Evolutionary conservation across 768 basidiomycete genomes (phyloP).

Genomic region (Tephrocybe sp.): DNA sequence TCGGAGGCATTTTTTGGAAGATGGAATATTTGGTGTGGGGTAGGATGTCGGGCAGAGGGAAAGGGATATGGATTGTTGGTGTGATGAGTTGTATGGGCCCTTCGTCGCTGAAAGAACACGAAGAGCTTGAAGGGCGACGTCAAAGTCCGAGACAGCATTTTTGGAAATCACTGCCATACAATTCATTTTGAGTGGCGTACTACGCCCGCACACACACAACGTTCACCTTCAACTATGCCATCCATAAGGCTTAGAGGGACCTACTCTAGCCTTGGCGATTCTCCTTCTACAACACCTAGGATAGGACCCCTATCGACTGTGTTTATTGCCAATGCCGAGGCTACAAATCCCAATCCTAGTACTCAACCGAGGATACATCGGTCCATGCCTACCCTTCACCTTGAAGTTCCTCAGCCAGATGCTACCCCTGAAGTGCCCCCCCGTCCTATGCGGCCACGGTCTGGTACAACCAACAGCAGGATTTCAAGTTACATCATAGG

Average conservation of each 20-base stretch:
- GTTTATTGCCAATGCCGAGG: conserved; percentile 15
- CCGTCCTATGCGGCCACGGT: conserved; percentile 22
- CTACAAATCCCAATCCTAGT: neutral
- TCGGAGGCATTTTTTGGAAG: conserved; percentile 49
- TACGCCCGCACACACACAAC: neutral
- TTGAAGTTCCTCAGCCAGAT: conserved; percentile 1
- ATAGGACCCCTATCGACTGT: conserved; percentile 11
- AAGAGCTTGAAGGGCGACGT: neutral
- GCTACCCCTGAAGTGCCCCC: neutral
- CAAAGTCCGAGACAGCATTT: conserved; percentile 8
- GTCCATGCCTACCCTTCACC: conserved; percentile 19
- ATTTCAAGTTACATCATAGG: conserved; percentile 31
- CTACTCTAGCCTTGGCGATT: conserved; percentile 25
- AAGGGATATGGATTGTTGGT: conserved; percentile 42
- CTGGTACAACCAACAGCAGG: conserved; percentile 30
- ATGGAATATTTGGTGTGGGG: conserved; percentile 64
- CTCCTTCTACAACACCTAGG: conserved; percentile 4
- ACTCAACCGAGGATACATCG: conserved; percentile 14
- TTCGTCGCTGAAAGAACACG: conserved; percentile 1
- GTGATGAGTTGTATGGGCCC: neutral
- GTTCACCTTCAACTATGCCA: conserved; percentile 32
- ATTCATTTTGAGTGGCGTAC: neutral
- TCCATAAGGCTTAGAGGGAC: conserved; percentile 44
- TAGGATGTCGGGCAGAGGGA: conserved; percentile 47
- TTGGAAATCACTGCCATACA: too few species aligned